Evolutionary conservation across 2,329 filamentous ascomycete genomes (phyloP), one percentile per base, ranked within the genome.

Genomic region (Ophiostoma ulmi): DNA sequence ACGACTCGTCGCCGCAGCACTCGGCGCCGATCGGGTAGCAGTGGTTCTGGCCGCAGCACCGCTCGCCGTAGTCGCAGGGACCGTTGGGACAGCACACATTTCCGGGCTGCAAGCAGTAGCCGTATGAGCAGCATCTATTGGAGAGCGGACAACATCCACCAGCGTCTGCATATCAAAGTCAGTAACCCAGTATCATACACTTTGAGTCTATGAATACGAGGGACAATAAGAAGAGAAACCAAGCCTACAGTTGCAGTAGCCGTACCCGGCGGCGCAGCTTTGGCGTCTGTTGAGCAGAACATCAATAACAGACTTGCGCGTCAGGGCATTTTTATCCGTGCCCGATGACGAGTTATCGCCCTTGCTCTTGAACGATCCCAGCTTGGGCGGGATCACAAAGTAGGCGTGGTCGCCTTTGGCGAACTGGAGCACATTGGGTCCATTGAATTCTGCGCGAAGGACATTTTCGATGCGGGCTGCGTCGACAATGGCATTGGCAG

Each of bases 1-100:
- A 73, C 8, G 67, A 70, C 68, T 72, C 76, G 70, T 75, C 73
- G 41, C 8, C 31, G 70, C 75, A 77, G 69, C 75, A 77, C 14
- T 38, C 36, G 64, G 70, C 71, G 14, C n/a, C 52, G 3, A n/a
- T 13, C 8, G 52, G 52, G n/a, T 14, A 26, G 52, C 52, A 58
- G 52, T 58, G 52, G 52, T 58, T 13, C 52, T 26, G 52, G 52
- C 52, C 52, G 52, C 52, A 58, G 52, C 52, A 58, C 8, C 11
- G 52, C n/a, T 11, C 1, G 52, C 52, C 52, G 2, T 17, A 1
- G 8, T 26, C n/a, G n/a, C 52, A 58, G 1, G 52, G 10, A n/a
- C n/a, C n/a, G 52, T 58, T 58, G 52, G 52, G n/a, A n/a, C 52
- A 58, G 52, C 52, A 58, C 52, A 5, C 11, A 7, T 26, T 10